Conservation (phyloP, 2,329 filamentous ascomycete species). For the Bipolaris cookei region DNA sequence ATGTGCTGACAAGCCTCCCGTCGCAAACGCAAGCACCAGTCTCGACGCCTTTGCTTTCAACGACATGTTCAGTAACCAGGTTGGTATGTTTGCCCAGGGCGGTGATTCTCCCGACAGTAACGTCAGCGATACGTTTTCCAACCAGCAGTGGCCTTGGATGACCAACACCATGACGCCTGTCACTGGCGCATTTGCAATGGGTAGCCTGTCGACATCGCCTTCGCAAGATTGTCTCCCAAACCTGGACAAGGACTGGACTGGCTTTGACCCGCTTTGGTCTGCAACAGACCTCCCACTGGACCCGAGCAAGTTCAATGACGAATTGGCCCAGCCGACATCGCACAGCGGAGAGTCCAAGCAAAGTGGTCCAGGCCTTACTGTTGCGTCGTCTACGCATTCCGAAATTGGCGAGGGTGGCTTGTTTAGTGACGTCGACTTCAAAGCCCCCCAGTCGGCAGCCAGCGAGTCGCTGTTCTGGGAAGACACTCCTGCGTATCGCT, state of each 20-base stretch:
- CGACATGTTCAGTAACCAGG: conserved; percentile 39
- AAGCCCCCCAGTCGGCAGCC: conserved; percentile 37
- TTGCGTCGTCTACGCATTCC: conserved; percentile 50
- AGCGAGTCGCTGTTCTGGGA: conserved; percentile 48
- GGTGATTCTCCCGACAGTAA: conserved; percentile 45
- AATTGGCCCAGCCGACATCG: conserved; percentile 47
- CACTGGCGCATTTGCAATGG: conserved; percentile 41
- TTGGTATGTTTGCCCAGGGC: conserved; percentile 35
- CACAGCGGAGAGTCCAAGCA: conserved; percentile 52
- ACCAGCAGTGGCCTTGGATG: conserved; percentile 45
- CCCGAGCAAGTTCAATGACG: conserved; percentile 46
- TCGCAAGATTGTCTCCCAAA: conserved; percentile 48
- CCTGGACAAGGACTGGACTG: conserved; percentile 45
- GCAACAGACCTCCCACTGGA: conserved; percentile 50
- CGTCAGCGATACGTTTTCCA: conserved; percentile 40
- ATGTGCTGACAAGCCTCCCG: conserved; percentile 33
- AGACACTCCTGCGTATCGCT: conserved; percentile 45
- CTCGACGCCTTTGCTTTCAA: conserved; percentile 39
- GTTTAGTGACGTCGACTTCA: conserved; percentile 46
- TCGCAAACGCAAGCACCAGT: conserved; percentile 36
- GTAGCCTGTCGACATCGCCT: conserved; percentile 49
- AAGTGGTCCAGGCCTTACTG: conserved; percentile 50
- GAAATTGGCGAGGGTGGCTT: conserved; percentile 47
- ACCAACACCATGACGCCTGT: conserved; percentile 33
- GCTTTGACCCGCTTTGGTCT: conserved; percentile 48